Conservation (phyloP, 2,329 filamentous ascomycete species). For the Aspergillus pseudonomiae region DNA sequence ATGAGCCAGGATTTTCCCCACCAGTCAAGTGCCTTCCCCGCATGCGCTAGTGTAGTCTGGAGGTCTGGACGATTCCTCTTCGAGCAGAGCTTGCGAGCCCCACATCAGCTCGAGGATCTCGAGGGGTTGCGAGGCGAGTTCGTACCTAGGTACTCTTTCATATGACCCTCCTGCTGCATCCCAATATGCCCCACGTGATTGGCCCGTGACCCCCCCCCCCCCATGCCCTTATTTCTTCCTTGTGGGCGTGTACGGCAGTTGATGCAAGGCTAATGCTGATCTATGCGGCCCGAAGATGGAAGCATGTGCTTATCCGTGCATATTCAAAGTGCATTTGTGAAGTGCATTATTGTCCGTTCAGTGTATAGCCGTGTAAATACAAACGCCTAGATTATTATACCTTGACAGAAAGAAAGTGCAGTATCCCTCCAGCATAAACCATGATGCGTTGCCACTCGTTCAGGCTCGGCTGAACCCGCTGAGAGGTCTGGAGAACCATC, state of each 20-base stretch:
- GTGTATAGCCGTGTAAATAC: not conserved
- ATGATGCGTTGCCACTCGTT: not conserved
- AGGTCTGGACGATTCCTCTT: not conserved
- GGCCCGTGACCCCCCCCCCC: not conserved
- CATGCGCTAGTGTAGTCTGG: not conserved
- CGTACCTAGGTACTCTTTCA: not conserved
- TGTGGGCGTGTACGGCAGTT: not conserved
- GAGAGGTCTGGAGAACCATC: not conserved
- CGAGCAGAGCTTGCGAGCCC: not conserved
- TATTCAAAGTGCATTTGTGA: not conserved
- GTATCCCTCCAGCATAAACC: no score
- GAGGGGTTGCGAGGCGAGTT: no score
- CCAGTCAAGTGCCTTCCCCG: not conserved
- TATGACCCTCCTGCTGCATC: not conserved
- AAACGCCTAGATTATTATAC: not conserved
- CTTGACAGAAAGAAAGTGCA: no score
- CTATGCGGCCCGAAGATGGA: not conserved
- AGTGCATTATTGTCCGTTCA: not conserved
- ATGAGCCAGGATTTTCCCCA: not conserved
- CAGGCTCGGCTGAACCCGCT: slow-evolving; percentile 35
- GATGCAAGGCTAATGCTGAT: not conserved
- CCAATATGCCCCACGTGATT: not conserved
- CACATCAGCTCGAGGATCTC: not conserved
- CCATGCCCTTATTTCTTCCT: not conserved
- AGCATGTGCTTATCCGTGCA: no score